These are phyloP conservation scores for Sphagnum contortum DNA, from an alignment of 225 moss, liverwort and hornwort species.

Conservation along the genomic window DNA sequence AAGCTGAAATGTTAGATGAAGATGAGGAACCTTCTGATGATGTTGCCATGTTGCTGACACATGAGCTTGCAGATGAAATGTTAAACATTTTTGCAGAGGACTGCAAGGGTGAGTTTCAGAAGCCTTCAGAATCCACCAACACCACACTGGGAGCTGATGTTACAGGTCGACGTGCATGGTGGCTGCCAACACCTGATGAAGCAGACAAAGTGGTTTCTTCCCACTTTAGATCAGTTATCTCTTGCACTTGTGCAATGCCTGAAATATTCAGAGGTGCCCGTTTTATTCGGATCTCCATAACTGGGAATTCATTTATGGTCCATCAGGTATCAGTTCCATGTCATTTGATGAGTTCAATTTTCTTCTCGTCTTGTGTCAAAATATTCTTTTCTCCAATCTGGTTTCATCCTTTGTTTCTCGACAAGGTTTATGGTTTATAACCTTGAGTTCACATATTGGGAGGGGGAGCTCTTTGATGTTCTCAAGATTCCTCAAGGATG, in stretches of 20 bases:
- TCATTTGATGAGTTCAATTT: too few species aligned
- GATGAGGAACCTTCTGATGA: constrained; percentile 36
- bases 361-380: neutral
- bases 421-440: neutral
- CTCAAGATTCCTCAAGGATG: neutral
- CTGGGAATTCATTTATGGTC: constrained; percentile 92
- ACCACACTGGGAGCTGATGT: constrained; percentile 8
- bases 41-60: constrained; percentile 17
- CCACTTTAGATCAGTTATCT: constrained; percentile 71
- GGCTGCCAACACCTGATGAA: constrained; percentile 64
- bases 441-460: neutral
- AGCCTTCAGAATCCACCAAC: constrained; percentile 5
- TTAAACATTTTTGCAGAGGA: constrained; percentile 27
- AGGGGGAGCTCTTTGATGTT: neutral
- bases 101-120: constrained; percentile 7
- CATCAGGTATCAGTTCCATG: constrained; percentile 50
- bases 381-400: neutral
- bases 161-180: constrained; percentile 56
- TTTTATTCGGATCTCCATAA: constrained; percentile 72
- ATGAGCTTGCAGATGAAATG: constrained; percentile 33
- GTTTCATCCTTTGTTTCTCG: neutral
- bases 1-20: constrained; percentile 21
- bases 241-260: constrained; percentile 57
- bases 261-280: constrained; percentile 39
- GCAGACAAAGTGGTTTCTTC: constrained; percentile 77